phyloP scores from a whole-genome alignment of 495 filamentous ascomycete species.

The Tuber microsphaerosporum region DNA sequence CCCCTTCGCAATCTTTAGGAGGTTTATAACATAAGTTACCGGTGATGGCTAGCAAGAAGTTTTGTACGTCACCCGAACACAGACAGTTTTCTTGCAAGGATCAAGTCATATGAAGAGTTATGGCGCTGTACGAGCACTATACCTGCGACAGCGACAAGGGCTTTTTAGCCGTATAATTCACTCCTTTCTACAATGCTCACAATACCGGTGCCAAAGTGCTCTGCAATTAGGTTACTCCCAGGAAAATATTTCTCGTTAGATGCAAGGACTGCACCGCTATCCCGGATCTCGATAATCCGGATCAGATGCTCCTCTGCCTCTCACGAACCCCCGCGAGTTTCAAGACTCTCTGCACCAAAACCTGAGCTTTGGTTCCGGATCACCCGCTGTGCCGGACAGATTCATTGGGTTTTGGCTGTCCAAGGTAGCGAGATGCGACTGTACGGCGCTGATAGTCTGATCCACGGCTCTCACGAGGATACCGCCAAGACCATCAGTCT shows the following conservation, averaged over 20 bases:
- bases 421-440: no score
- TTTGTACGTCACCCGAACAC: neutral
- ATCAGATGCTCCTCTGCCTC: no score
- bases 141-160: neutral
- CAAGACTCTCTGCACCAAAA: no score
- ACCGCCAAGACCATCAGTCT: neutral
- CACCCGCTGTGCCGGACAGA: no score
- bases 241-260: no score
- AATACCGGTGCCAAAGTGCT: neutral
- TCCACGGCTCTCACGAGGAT: neutral
- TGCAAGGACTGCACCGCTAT: no score
- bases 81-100: neutral
- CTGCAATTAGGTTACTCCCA: neutral
- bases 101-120: neutral
- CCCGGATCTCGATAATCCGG: no score
- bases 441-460: neutral
- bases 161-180: neutral
- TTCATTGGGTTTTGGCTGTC: no score
- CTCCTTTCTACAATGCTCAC: neutral
- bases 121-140: neutral
- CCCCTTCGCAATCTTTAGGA: neutral
- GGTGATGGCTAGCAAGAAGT: neutral
- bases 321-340: no score
- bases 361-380: no score
- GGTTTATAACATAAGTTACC: neutral